phyloP scores from a whole-genome alignment of 2,329 filamentous ascomycete genomes.

The Lachnellula suecica region DNA sequence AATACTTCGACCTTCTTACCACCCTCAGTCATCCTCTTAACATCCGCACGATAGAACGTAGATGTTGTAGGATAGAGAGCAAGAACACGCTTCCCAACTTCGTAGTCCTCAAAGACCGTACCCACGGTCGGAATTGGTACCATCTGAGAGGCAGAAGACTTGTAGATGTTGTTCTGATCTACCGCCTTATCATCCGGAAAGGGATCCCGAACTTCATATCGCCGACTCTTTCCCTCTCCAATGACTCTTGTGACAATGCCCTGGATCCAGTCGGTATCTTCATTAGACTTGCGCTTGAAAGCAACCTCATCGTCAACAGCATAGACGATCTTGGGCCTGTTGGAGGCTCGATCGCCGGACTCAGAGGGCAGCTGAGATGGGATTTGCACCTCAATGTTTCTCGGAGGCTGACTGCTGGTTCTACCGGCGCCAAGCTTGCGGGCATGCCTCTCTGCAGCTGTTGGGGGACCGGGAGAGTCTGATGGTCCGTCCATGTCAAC shows the following conservation, averaged over 20 bases:
- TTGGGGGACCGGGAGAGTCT: conserved; percentile 32
- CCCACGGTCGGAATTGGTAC: conserved; percentile 69
- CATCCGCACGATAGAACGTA: conserved; percentile 82
- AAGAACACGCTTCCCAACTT: conserved; percentile 68
- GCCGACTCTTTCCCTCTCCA: conserved; percentile 73
- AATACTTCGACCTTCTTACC: conserved; percentile 61
- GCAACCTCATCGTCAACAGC: conserved; percentile 64
- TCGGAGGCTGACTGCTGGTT: conserved; percentile 31
- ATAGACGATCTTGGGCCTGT: conserved; percentile 53
- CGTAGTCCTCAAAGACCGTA: conserved; percentile 59
- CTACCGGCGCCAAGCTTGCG: conserved; percentile 26
- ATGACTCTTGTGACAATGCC: conserved; percentile 75
- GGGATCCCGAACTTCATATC: conserved; percentile 78
- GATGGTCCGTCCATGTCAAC: conserved; percentile 31
- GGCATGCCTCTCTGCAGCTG: conserved; percentile 29
- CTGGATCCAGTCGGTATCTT: conserved; percentile 67
- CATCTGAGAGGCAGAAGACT: conserved; percentile 71
- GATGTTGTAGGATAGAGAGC: conserved; percentile 82
- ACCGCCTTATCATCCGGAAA: conserved; percentile 72
- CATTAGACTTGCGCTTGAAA: conserved; percentile 58
- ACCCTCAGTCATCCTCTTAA: conserved; percentile 62
- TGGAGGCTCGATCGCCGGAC: conserved; percentile 17
- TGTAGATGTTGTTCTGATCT: conserved; percentile 50
- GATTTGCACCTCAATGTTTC: conserved; percentile 19
- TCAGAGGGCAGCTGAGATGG: conserved; percentile 24